Evolutionary conservation across 176 grass and related monocot species (phyloP).

Genomic region (Canna indica): DNA sequence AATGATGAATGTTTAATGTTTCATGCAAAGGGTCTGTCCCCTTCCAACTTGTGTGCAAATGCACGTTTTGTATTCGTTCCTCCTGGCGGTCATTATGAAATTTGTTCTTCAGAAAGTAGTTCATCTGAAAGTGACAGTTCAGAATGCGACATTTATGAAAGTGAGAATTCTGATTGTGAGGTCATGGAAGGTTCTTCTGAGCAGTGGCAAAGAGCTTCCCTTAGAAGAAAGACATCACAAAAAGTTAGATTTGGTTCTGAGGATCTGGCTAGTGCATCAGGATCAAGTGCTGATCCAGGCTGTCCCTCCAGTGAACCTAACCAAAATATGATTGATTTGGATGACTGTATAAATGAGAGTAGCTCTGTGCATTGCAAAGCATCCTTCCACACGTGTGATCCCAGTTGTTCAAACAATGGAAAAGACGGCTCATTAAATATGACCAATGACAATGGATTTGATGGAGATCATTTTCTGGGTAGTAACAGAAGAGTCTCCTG

Average conservation of each 20-base stretch:
- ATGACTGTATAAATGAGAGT: slow-evolving; percentile 15
- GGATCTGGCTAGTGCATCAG: slow-evolving; percentile 22
- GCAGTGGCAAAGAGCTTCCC: slow-evolving; percentile 72
- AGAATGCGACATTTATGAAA: slow-evolving; percentile 10
- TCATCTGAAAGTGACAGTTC: slow-evolving; percentile 34
- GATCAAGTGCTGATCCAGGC: slow-evolving; percentile 31
- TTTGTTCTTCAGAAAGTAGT: slow-evolving; percentile 37
- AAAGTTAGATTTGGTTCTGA: slow-evolving; percentile 5
- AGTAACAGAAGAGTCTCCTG: background rate
- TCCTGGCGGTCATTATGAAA: slow-evolving; percentile 37
- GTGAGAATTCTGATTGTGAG: slow-evolving; percentile 62
- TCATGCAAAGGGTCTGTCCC: slow-evolving; percentile 15
- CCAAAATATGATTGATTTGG: background rate
- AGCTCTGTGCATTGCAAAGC: slow-evolving; percentile 11
- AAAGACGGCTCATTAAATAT: slow-evolving; percentile 24
- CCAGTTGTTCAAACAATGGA: slow-evolving; percentile 13
- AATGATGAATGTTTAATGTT: slow-evolving; percentile 16
- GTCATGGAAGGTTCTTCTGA: slow-evolving; percentile 48
- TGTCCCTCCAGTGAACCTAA: background rate
- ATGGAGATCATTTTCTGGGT: slow-evolving; percentile 17
- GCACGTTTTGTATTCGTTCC: background rate
- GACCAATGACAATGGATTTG: slow-evolving; percentile 18
- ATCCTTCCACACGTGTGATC: background rate
- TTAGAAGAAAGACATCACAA: slow-evolving; percentile 31
- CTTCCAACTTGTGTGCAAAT: background rate